Evolutionary conservation across 768 basidiomycete genomes (phyloP).

Genomic region (Boletus rex-veris): DNA sequence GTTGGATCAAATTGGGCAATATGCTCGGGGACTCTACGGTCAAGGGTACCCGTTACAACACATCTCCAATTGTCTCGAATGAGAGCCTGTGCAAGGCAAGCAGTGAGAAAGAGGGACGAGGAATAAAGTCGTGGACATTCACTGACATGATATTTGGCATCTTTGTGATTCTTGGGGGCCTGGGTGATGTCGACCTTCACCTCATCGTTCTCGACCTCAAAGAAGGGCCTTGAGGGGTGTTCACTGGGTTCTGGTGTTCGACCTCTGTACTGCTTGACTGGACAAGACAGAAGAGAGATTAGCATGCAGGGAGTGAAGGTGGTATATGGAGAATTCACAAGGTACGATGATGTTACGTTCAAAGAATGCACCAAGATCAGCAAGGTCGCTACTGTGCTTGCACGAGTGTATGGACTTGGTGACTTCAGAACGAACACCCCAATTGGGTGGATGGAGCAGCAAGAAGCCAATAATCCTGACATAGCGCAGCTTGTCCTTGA

Average conservation of each 20-base stretch:
- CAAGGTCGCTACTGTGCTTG: not conserved
- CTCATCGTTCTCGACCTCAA: constrained; percentile 2
- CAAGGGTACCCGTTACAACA: constrained; percentile 28
- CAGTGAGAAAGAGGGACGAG: not conserved
- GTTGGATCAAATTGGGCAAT: not conserved
- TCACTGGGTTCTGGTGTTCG: constrained; percentile 19
- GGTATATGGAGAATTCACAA: not conserved
- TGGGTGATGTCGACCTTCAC: not conserved
- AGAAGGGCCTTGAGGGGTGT: constrained; percentile 16
- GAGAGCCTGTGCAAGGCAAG: constrained; percentile 28
- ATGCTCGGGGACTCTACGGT: not conserved
- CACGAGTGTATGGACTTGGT: constrained; percentile 1
- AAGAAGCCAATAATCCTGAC: constrained; percentile 7
- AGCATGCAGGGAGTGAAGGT: not conserved
- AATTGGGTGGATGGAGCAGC: constrained; percentile 4
- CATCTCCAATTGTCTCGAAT: constrained; percentile 36
- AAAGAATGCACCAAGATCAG: not conserved
- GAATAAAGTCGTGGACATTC: not conserved
- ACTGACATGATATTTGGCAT: constrained; percentile 4
- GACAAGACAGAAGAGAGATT: not conserved
- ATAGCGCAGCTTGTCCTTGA: not conserved
- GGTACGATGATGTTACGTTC: constrained; percentile 3
- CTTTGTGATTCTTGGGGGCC: constrained; percentile 1
- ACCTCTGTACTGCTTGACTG: constrained; percentile 15
- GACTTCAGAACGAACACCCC: not conserved